Evolutionary conservation across 371 early-diverging fungal genomes (phyloP).

Genomic region (Actinomortierella ambigua): DNA sequence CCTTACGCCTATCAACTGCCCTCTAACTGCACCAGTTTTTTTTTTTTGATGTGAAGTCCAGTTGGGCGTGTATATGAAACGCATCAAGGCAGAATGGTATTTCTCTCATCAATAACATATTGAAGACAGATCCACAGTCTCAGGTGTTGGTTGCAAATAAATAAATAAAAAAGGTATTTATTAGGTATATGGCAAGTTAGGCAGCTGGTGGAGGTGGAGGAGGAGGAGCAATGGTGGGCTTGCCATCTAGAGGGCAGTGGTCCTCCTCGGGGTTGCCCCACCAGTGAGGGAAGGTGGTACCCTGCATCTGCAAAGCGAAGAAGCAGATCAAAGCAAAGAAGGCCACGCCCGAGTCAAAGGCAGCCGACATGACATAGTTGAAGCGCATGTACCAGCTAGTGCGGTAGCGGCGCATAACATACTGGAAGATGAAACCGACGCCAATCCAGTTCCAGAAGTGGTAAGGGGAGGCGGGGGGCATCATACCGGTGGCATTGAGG

Average conservation of each 20-base stretch:
- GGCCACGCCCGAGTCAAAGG: slow-evolving; percentile 71
- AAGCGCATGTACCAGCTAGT: slow-evolving; percentile 72
- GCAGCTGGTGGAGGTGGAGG: no score
- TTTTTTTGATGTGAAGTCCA: no score
- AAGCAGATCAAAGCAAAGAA: slow-evolving; percentile 56
- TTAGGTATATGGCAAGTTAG: no score
- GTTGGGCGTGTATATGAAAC: no score
- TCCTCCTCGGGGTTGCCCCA: slow-evolving; percentile 26
- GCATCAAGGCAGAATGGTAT: no score
- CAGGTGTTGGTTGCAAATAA: no score
- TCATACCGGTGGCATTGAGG: slow-evolving; percentile 28
- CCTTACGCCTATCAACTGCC: no score
- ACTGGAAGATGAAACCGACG: slow-evolving; percentile 71
- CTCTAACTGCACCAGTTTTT: no score
- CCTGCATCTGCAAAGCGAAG: slow-evolving; percentile 49
- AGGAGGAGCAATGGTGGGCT: slow-evolving; percentile 11
- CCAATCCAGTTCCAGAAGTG: slow-evolving; percentile 64
- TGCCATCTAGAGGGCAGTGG: slow-evolving; percentile 18
- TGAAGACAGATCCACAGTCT: no score
- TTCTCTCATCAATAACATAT: no score
- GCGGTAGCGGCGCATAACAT: slow-evolving; percentile 57
- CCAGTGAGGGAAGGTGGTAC: slow-evolving; percentile 18
- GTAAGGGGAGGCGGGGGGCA: slow-evolving; percentile 39
- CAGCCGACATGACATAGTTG: slow-evolving; percentile 76
- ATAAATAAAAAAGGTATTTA: no score